These are phyloP conservation scores for Entomortierella parvispora DNA, from an alignment of 192 early-diverging fungal genomes.

Conservation along the genomic window DNA sequence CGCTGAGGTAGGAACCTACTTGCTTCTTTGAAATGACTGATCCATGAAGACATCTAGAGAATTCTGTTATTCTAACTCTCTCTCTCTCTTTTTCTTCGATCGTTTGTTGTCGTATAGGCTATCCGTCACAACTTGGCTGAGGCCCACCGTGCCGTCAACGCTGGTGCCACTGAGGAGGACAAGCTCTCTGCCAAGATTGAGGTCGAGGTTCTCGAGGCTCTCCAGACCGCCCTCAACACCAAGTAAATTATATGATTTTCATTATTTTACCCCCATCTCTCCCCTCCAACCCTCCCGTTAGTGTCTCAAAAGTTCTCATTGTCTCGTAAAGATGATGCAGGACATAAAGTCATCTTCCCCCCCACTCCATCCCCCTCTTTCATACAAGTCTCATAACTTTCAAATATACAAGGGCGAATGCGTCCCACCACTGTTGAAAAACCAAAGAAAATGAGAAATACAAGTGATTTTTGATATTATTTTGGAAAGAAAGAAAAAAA, in stretches of 20 bases:
- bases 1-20: slow-evolving; percentile 64
- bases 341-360: neutral
- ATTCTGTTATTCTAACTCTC: neutral
- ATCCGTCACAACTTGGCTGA: slow-evolving; percentile 82
- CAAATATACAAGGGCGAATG: too few species aligned
- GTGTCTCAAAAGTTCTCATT: too few species aligned
- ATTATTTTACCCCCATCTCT: neutral
- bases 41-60: neutral
- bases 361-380: neutral
- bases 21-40: neutral
- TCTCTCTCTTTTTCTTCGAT: too few species aligned
- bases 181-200: slow-evolving; percentile 87
- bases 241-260: slow-evolving; percentile 29
- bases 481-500: neutral
- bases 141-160: slow-evolving; percentile 74
- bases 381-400: too few species aligned
- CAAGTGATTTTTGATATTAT: too few species aligned
- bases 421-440: too few species aligned
- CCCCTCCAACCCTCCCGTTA: too few species aligned
- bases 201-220: slow-evolving; percentile 88
- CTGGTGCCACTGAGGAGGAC: slow-evolving; percentile 77
- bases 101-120: too few species aligned
- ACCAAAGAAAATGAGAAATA: too few species aligned
- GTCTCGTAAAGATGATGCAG: too few species aligned
- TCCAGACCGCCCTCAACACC: slow-evolving; percentile 75